A percentile compares a stretch with the other conserved stretches of the same genome.
These are phyloP conservation scores for Hanseniaspora nectarophila DNA, from an alignment of 805 yeast species.

Conservation along the genomic window DNA sequence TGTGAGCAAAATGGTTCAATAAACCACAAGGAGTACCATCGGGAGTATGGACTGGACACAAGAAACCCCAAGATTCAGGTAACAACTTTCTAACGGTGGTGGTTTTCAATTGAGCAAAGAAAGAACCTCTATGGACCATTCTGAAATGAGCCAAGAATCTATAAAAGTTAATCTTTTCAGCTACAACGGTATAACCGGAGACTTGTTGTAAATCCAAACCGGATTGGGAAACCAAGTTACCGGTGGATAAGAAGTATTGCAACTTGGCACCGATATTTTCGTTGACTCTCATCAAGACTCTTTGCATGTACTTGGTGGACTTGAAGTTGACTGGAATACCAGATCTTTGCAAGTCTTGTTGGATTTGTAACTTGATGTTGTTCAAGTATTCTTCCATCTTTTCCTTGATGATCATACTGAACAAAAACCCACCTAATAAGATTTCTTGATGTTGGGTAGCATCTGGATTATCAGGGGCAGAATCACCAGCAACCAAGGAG, in stretches of 20 bases:
- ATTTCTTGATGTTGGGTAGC: conserved; percentile 98
- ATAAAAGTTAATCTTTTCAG: conserved; percentile 94
- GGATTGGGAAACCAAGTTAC: conserved; percentile 91
- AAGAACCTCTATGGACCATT: conserved; percentile 99
- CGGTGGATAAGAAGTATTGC: conserved; percentile 90
- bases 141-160: conserved; percentile 96
- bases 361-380: conserved; percentile 58
- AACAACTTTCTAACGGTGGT: conserved; percentile 91
- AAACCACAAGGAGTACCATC: conserved; percentile 99
- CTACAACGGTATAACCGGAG: conserved; percentile 95
- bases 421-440: conserved; percentile 85
- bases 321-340: conserved; percentile 60
- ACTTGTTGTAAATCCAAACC: conserved; percentile 97
- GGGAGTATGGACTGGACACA: conserved; percentile 98
- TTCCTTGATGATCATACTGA: conserved; percentile 93
- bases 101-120: conserved; percentile 94
- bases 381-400: conserved; percentile 87
- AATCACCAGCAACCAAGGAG: conserved; percentile 90
- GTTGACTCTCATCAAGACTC: conserved; percentile 67
- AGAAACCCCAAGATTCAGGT: conserved; percentile 98
- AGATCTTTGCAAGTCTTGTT: conserved; percentile 70
- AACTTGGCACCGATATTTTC: conserved; percentile 91
- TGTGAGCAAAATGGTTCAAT: conserved; percentile 90
- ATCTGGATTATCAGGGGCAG: conserved; percentile 96
- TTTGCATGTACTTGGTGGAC: conserved; percentile 69